Conservation (phyloP, 2,329 filamentous ascomycete species). For the Acarospora socialis region DNA sequence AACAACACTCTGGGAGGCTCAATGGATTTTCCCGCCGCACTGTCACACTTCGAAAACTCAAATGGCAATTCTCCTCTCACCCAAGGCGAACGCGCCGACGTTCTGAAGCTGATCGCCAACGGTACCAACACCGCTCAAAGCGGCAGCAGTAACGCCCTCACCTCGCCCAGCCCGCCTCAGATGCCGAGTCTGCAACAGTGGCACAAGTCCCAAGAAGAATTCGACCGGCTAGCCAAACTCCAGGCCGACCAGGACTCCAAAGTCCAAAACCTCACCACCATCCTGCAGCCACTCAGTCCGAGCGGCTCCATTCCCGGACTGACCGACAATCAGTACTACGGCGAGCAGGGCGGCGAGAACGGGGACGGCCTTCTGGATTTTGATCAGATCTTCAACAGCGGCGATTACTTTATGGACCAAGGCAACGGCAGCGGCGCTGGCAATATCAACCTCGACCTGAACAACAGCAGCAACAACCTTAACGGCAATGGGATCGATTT, state of each 20-base stretch:
- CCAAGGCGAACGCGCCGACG: conserved; percentile 31
- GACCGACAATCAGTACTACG: conserved; percentile 7
- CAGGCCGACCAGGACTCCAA: conserved; percentile 66
- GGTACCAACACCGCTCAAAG: conserved; percentile 6
- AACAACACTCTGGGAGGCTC: conserved; percentile 22
- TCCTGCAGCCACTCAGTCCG: conserved; percentile 68
- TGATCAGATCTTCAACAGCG: conserved; percentile 42
- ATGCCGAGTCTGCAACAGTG: no score
- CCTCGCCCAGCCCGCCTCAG: conserved; percentile 39
- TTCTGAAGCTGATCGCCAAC: conserved; percentile 31
- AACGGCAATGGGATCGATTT: conserved; percentile 3
- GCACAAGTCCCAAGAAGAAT: conserved; percentile 49
- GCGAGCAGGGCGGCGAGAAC: conserved; percentile 22
- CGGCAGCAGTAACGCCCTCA: conserved; percentile 41
- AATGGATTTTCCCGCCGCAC: conserved; percentile 32
- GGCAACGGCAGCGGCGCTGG: conserved; percentile 13
- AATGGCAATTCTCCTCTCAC: conserved; percentile 30
- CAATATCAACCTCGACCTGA: conserved; percentile 10
- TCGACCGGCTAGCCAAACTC: conserved; percentile 64
- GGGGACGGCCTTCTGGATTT: conserved; percentile 35
- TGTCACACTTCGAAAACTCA: conserved; percentile 34
- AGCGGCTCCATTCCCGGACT: conserved; percentile 60
- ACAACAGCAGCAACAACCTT: neutral
- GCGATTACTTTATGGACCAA: conserved; percentile 38
- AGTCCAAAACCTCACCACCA: conserved; percentile 58